These are phyloP conservation scores for Malus orientalis DNA, from an alignment of 306 rosid genomes.

Conservation along the genomic window DNA sequence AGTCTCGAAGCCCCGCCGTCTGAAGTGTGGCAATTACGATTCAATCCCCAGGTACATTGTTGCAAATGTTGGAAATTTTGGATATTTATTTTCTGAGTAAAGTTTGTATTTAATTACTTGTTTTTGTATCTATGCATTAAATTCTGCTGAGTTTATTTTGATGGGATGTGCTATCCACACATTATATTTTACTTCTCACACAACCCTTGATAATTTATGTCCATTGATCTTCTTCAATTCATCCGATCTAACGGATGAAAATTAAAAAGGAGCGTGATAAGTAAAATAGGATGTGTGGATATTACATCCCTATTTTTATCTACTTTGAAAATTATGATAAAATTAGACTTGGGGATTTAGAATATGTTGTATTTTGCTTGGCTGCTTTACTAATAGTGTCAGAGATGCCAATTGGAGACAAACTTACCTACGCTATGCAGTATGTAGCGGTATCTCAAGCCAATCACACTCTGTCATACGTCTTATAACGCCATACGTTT, in stretches of 20 bases:
- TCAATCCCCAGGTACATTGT: slow-evolving; percentile 65
- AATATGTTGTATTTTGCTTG: neutral
- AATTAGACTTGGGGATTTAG: neutral
- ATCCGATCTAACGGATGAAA: no score
- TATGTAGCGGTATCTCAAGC: neutral
- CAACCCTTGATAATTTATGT: no score
- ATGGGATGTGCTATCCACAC: no score
- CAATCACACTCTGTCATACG: neutral
- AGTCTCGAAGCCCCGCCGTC: slow-evolving; percentile 97
- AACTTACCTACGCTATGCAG: neutral
- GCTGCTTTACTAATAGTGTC: neutral
- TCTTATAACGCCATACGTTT: neutral
- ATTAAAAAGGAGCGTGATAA: no score
- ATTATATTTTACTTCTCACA: no score
- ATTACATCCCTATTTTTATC: neutral
- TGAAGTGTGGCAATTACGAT: slow-evolving; percentile 95
- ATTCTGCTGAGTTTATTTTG: neutral
- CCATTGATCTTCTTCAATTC: no score
- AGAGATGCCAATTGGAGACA: neutral
- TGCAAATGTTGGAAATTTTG: neutral
- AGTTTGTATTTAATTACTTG: neutral
- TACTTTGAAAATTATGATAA: neutral
- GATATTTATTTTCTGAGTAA: neutral
- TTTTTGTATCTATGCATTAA: neutral
- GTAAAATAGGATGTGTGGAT: no score